Base-by-base conservation (phyloP, 2,329 filamentous ascomycete genomes). In the Coniosporium tulheliwenetii region DNA sequence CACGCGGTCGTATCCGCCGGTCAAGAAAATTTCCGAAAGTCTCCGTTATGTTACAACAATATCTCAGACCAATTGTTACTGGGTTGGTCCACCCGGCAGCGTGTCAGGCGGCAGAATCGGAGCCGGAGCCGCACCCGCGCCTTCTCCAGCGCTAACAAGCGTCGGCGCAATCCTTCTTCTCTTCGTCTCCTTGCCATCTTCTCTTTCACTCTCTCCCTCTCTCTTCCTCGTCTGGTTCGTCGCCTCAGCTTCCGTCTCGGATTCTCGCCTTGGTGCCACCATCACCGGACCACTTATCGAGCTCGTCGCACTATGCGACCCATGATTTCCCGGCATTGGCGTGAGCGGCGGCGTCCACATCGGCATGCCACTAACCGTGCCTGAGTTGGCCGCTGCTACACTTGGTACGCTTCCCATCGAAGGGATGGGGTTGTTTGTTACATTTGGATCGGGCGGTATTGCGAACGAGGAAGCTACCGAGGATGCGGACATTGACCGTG, bases 281-380 rank as follows among this genome's bases (percentile, higher is more conserved):
- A 70, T 52, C 1, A 73, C 68, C 42, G 69, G 75, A 19, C 64
- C 64, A 47, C 64, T 69, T 26, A 67, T 59, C n/a, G 65, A 66
- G 47, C 66, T 71, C 36, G 68, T 66, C 5, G 73, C 69, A 50
- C 73, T 75, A 39, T 75, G 70, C 5, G 42, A 59, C 4, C 60
- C 56, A 61, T 33, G 41, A 40, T 51, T 52, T 35, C 55, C 51
- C 45, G 55, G 59, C 43, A 73, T 64, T 5, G 89, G 89, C 2
- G 89, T 96, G 57, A 93, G 82, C 1, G 89, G 91, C 2, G 91
- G 89, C 7, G 89, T 95, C 32, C 83, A 85, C 51, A 93, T 75
- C 0, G 86, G 83, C 36, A 93, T 64, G 3, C 61, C 61, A 16
- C 51, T 52, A 10, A 64, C 57, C n/a, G 59, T 57, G 1, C 69